These are phyloP conservation scores for Talinum fruticosum DNA, from an alignment of 148 eudicot genomes.

Conservation along the genomic window DNA sequence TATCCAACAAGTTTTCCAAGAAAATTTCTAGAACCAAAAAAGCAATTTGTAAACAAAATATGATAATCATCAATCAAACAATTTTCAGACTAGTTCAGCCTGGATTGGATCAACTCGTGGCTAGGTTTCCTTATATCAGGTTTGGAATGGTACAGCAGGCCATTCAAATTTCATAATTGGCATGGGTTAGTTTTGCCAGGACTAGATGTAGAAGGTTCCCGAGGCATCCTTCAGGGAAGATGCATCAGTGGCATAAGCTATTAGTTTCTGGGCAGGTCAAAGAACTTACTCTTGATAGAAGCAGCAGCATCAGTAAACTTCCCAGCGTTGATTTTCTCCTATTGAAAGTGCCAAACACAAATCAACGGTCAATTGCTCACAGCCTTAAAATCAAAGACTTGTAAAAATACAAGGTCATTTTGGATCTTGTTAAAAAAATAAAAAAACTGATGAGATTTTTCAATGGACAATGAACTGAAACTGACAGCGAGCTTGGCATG, in stretches of 20 bases:
- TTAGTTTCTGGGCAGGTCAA: not conserved
- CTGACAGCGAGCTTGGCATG: conserved; percentile 12
- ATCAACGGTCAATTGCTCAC: not conserved
- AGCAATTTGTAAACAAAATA: no score
- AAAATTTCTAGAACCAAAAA: no score
- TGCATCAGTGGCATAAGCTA: not conserved
- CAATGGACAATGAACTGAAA: conserved; percentile 8
- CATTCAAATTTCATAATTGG: no score
- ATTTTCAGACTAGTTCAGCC: not conserved
- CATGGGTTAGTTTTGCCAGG: not conserved
- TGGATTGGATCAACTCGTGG: not conserved
- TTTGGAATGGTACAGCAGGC: not conserved
- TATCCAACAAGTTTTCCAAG: no score
- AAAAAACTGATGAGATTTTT: conserved; percentile 12
- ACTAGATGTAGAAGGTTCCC: not conserved
- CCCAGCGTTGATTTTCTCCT: not conserved
- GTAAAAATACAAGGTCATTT: not conserved
- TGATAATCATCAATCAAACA: no score
- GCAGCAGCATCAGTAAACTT: not conserved
- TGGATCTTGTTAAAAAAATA: not conserved
- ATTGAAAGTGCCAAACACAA: not conserved
- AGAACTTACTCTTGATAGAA: not conserved
- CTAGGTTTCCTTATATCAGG: not conserved
- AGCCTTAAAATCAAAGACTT: not conserved
- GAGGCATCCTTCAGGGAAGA: not conserved